Evolutionary conservation across 331 rosid genomes (phyloP), one percentile per base, ranked within the genome.

Genomic region (Saraca asoca): DNA sequence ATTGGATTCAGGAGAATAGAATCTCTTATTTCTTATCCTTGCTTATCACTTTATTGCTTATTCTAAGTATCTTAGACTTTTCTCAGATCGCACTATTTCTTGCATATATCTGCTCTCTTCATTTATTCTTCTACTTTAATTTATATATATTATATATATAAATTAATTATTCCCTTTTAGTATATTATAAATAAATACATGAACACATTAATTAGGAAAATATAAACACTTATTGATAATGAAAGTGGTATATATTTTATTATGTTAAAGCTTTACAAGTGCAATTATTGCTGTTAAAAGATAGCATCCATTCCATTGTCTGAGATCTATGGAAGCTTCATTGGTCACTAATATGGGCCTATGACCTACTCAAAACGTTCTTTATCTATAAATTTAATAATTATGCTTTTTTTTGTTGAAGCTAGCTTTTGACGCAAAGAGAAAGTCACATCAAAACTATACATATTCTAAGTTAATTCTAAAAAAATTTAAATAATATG

Each of bases 1-100:
- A 72, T 77, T 81, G 66, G 78, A 73, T 77, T 71, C 74, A 72
- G 18, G 51, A 56, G 75, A 74, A 84, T 76, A 79, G 80, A 82
- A 84, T 75, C 74, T 72, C 20, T 55, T 16, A 58, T 50, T 62
- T 73, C 39, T 39, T 51, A 51, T 66, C 66, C 78, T 15, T 65
- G 12, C 71, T 66, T 49, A 31, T 64, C 52, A 69, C 77, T 70
- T 65, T 46, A 48, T 61, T 73, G 69, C 33, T 54, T 75, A 42
- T 72, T 72, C 50, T 12, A 62, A 58, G 66, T 75, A 75, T 75
- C 68, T 37, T 57, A 58, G 75, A 20, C 56, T 45, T 44, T 24
- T 33, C 42, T 14, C 6, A 12, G 9, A 60, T 16, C 41, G n/a
- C 29, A 31, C 38, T 43, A 33, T n/a, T 9, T 33, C 11, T 11